Base-by-base conservation (phyloP, 139 green algal species). In the Klebsormidium nitens region DNA sequence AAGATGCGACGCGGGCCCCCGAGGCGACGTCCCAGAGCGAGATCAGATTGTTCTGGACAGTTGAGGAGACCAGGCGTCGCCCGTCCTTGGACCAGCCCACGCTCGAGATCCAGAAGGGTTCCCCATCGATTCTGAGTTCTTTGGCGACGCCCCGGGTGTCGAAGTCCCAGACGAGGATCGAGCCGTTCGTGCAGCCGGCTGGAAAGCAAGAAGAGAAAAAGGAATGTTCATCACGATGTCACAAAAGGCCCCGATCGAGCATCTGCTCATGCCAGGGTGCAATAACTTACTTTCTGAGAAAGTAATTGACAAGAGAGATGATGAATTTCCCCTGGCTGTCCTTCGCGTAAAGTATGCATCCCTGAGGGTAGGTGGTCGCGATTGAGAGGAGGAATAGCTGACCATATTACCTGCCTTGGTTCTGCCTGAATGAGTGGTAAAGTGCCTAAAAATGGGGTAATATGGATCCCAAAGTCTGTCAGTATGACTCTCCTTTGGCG, bases 101-200 rank as follows among this genome's bases (percentile, higher is more conserved):
- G 35, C 67, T 79, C 0, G 82, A 85, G 1, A 95, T 81, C n/a
- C 31, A 34, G 79, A 49, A 36, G 31, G 61, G 39, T 5, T 29
- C 2, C 44, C 57, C 23, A 23, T 63, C 29, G 29, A 11, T 65
- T 28, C 44, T 26, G 44, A 77, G 63, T 36, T 77, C 52, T 62
- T 67, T 74, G 23, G 84, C 89, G 0, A 93, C 77, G 19, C 86
- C 83, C 0, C 89, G 72, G 0, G 91, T 96, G 40, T 90, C 83
- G 64, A 88, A 91, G 75, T 95, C 88, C 87, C 85, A 97, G 0
- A 96, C 59, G 0, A 93, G 76, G 5, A 95, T 76, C 36, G 72
- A 52, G 1, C 91, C 92, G 32, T 89, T 79, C 31, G 73, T 56
- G 8, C 84, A 90, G 34, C 91, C 91, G 23, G 85, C 86, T 86